Conservation (phyloP, 2,329 filamentous ascomycete genomes). For the Colletotrichum agaves region DNA sequence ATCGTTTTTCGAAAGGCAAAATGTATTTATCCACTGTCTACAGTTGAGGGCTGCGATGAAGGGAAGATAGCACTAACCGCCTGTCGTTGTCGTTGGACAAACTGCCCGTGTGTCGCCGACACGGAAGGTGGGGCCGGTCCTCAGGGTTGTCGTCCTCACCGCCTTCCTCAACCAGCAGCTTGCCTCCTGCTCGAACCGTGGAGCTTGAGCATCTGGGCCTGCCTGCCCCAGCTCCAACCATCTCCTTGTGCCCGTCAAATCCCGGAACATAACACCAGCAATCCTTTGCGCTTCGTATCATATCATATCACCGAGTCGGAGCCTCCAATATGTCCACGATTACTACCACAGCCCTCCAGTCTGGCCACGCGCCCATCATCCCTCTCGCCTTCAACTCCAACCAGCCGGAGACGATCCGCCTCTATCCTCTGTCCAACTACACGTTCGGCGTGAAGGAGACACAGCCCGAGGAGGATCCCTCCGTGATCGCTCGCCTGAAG, state of each 20-base stretch:
- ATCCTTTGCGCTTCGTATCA: not conserved
- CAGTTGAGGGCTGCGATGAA: not conserved
- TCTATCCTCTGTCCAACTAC: conserved; percentile 97
- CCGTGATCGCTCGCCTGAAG: conserved; percentile 90
- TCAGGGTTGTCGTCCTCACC: not conserved
- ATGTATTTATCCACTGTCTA: no score
- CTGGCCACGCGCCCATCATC: conserved; percentile 79
- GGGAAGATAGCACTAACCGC: not conserved
- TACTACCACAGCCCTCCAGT: conserved; percentile 79
- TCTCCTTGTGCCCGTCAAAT: conserved; percentile 4
- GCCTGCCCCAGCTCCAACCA: conserved; percentile 5
- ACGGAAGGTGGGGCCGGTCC: not conserved
- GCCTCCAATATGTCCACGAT: conserved; percentile 79
- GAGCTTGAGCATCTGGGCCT: conserved; percentile 3
- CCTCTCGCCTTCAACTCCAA: conserved; percentile 88
- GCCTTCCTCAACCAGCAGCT: not conserved
- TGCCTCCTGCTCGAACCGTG: not conserved
- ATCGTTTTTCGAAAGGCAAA: no score
- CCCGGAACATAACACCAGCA: not conserved
- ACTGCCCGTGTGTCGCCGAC: not conserved
- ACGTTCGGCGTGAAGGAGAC: conserved; percentile 99
- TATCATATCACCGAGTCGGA: conserved; percentile 30
- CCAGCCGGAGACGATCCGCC: conserved; percentile 88
- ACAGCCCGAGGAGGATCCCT: conserved; percentile 97
- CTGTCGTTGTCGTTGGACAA: not conserved